Conservation (phyloP, 2,329 filamentous ascomycete genomes). For the Hymenoscyphus fructigenus region DNA sequence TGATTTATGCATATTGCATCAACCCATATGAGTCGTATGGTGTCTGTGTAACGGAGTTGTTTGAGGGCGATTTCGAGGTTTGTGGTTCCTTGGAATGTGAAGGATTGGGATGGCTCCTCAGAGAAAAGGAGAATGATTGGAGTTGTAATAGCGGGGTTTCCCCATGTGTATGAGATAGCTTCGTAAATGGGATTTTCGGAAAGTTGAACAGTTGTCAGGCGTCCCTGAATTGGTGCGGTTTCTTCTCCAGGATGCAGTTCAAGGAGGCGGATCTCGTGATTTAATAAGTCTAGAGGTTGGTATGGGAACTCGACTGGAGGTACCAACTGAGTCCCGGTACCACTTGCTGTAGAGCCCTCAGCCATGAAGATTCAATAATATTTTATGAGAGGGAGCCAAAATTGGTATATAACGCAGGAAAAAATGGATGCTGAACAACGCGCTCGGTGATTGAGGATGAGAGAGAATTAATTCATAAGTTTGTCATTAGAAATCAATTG, state of each 20-base stretch:
- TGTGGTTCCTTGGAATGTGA: neutral
- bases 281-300: neutral
- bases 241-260: neutral
- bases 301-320: neutral
- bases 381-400: too few species aligned
- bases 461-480: too few species aligned
- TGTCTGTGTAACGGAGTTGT: slow-evolving; percentile 2
- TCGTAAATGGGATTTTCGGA: neutral
- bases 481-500: too few species aligned
- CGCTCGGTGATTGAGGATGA: too few species aligned
- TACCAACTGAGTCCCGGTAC: neutral
- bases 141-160: neutral
- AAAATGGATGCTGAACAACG: too few species aligned
- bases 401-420: too few species aligned
- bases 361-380: neutral
- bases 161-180: slow-evolving; percentile 9
- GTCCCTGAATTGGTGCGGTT: neutral
- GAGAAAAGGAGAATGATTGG: neutral
- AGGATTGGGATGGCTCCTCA: neutral
- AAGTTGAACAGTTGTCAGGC: neutral
- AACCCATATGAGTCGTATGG: slow-evolving; percentile 22
- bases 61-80: slow-evolving; percentile 11
- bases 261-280: slow-evolving; percentile 7
- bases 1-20: slow-evolving; percentile 33
- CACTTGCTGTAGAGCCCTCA: neutral